Conservation (phyloP, 208 protist species). For the Trypanosoma lewisi region DNA sequence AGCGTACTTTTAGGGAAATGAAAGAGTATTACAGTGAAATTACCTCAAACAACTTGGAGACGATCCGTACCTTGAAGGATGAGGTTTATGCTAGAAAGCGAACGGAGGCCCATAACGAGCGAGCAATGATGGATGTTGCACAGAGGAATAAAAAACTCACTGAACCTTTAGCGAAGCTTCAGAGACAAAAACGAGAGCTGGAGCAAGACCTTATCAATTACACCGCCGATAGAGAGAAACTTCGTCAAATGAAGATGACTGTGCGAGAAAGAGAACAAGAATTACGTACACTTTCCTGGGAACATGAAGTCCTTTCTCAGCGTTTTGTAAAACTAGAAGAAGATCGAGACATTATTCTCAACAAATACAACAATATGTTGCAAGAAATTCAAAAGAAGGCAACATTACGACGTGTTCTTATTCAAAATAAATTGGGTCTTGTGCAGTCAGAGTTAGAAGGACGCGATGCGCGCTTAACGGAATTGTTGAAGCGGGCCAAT, state of each 20-base stretch:
- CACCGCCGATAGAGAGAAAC: slow-evolving; percentile 82
- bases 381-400: slow-evolving; percentile 95
- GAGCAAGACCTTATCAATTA: slow-evolving; percentile 91
- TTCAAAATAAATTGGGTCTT: slow-evolving; percentile 94
- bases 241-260: slow-evolving; percentile 74
- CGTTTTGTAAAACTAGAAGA: slow-evolving; percentile 90
- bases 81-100: slow-evolving; percentile 94
- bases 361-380: slow-evolving; percentile 94
- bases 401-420: slow-evolving; percentile 93
- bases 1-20: slow-evolving; percentile 96
- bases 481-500: slow-evolving; percentile 93
- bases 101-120: slow-evolving; percentile 94
- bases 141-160: slow-evolving; percentile 96
- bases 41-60: slow-evolving; percentile 98
- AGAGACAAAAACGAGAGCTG: slow-evolving; percentile 90
- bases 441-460: slow-evolving; percentile 92
- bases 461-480: slow-evolving; percentile 90
- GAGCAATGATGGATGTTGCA: slow-evolving; percentile 97
- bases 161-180: slow-evolving; percentile 92
- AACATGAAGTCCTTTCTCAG: slow-evolving; percentile 95
- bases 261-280: slow-evolving; percentile 85
- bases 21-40: slow-evolving; percentile 99
- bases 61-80: slow-evolving; percentile 97
- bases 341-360: slow-evolving; percentile 95
- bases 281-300: slow-evolving; percentile 91